A percentile compares a stretch with the other conserved stretches of the same genome.
These are phyloP conservation scores for Acer saccharum DNA, from an alignment of 345 rosid genomes.

Conservation along the genomic window DNA sequence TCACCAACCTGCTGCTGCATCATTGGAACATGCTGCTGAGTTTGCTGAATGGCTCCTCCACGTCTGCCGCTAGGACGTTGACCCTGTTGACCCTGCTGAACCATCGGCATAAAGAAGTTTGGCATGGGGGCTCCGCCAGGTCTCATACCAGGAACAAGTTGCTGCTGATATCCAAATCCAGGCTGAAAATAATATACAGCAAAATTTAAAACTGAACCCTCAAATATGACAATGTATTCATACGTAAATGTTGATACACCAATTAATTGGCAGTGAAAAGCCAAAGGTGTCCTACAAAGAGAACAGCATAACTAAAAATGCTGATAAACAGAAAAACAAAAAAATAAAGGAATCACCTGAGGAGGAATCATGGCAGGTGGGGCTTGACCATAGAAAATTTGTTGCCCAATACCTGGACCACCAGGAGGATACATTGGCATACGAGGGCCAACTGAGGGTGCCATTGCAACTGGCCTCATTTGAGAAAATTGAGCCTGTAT, in stretches of 20 bases:
- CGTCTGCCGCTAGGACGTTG: slow-evolving; percentile 86
- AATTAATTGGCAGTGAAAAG: background rate
- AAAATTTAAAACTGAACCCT: background rate
- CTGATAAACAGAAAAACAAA: background rate
- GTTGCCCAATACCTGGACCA: slow-evolving; percentile 80
- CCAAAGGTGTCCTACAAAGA: background rate
- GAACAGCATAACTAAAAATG: slow-evolving; percentile 1
- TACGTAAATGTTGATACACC: background rate
- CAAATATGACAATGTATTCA: background rate
- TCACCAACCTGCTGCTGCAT: slow-evolving; percentile 80
- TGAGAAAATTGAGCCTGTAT: slow-evolving; percentile 90
- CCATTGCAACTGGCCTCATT: slow-evolving; percentile 76
- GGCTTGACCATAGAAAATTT: slow-evolving; percentile 81
- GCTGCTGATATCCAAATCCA: slow-evolving; percentile 94
- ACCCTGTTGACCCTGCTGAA: slow-evolving; percentile 86
- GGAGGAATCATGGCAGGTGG: slow-evolving; percentile 84
- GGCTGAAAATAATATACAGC: slow-evolving; percentile 44
- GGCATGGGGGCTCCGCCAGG: slow-evolving; percentile 75
- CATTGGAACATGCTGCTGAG: slow-evolving; percentile 75
- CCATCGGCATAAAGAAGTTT: slow-evolving; percentile 90
- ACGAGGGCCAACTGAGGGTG: slow-evolving; percentile 75
- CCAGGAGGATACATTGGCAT: slow-evolving; percentile 85
- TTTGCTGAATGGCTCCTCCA: slow-evolving; percentile 65
- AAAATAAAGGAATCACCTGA: slow-evolving; percentile 47
- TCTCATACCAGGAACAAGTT: slow-evolving; percentile 91